Percentiles rank a stretch among this genome's conserved stretches.
phyloP scores from a whole-genome alignment of 2,329 filamentous ascomycete species.

The Huntiella omanensis region DNA sequence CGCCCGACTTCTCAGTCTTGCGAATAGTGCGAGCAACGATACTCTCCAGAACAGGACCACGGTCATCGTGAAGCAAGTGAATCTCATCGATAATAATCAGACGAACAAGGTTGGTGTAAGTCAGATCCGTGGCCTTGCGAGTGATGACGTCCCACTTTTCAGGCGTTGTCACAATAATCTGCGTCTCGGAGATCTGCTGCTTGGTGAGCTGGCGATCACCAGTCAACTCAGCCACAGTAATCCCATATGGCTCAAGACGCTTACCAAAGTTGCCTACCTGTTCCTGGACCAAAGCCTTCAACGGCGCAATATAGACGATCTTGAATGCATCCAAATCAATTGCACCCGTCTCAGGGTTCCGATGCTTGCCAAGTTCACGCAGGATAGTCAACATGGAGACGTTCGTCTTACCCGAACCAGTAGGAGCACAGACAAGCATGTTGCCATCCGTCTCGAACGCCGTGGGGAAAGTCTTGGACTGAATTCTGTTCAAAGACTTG shows the following conservation, averaged over 20 bases:
- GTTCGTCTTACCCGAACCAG: conserved; percentile 94
- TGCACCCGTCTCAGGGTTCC: conserved; percentile 73
- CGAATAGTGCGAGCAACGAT: conserved; percentile 91
- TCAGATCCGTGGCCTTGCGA: conserved; percentile 87
- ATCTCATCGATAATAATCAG: conserved; percentile 97
- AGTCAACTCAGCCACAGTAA: conserved; percentile 86
- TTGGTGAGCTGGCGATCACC: conserved; percentile 97
- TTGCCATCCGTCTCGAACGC: conserved; percentile 92
- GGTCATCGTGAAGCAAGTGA: conserved; percentile 89
- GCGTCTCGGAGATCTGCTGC: conserved; percentile 92
- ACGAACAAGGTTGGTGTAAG: conserved; percentile 92
- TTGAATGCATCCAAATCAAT: conserved; percentile 95
- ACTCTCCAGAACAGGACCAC: conserved; percentile 89
- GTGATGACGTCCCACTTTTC: conserved; percentile 99
- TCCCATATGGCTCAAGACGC: conserved; percentile 74
- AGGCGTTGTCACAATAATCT: conserved; percentile 94
- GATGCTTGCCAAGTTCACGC: conserved; percentile 88
- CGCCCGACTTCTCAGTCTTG: conserved; percentile 81
- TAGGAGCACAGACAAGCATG: conserved; percentile 93
- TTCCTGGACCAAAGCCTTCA: conserved; percentile 92
- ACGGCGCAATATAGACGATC: conserved; percentile 89
- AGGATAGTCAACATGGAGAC: conserved; percentile 95
- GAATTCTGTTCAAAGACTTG: conserved; percentile 81
- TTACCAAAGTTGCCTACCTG: conserved; percentile 96
- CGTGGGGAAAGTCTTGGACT: conserved; percentile 78